Base-by-base conservation (phyloP, 2,329 filamentous ascomycete species). In the Arthrocladium fulminans region DNA sequence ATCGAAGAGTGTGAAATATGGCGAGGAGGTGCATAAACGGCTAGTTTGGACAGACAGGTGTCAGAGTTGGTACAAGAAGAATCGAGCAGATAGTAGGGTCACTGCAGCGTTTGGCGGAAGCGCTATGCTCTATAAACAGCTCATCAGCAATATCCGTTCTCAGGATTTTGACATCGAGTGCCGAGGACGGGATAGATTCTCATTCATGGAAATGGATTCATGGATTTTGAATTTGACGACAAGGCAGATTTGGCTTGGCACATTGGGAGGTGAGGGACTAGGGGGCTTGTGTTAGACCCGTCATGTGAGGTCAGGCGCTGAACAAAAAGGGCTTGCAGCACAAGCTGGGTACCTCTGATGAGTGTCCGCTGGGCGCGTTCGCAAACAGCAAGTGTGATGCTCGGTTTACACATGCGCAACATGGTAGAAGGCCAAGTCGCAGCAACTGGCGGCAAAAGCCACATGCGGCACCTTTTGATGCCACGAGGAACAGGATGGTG, bases 101-200 rank as follows among this genome's bases (percentile, higher is more conserved):
- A 66, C 68, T 17, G 71, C 70, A 6, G 59, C 68, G n/a, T 74
- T 68, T 57, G 65, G 67, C 10, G 72, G 71, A 22, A 68, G 64
- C 49, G 62, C 64, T 7, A 60, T 68, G 41, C 58, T 66, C 15
- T 70, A 66, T 57, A 59, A 63, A 34, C 54, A 60, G 45, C 46
- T 66, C 43, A 57, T 69, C n/a, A 56, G 61, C 5, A 61, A 66
- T 15, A n/a, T 23, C 12, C 19, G 73, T 6, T 63, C 63, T 1
- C 72, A 76, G 55, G 72, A 76, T 52, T 75, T 73, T 52, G 65
- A 74, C 2, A 66, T 74, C 32, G 59, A 58, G 40, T 74, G 74
- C 53, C 60, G 63, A 38, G 67, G 62, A 13, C 48, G 55, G n/a
- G 74, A 75, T 55, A 59, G 64, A 13, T 74, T 70, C 54, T 51